Base-by-base conservation (phyloP, 169 alveolate species). In the Amoebophrya sp. region DNA sequence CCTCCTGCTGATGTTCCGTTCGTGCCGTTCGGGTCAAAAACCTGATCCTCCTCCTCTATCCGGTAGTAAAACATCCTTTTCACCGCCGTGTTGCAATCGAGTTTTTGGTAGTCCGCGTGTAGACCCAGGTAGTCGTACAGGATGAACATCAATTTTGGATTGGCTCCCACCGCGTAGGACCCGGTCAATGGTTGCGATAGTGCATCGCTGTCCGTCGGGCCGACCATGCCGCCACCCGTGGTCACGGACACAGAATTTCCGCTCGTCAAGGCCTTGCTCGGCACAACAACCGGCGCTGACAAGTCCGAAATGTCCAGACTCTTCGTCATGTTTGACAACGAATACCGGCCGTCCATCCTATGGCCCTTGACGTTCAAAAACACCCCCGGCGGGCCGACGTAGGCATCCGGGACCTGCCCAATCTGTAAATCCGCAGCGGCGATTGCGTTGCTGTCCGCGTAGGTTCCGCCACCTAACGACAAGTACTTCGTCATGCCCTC, bases 401-500 rank as follows among this genome's bases (percentile, higher is more conserved):
- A 66, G 32, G 35, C 35, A 25, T 66, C 83, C 83, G 83, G 83
- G 7, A 25, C 1, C 35, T 66, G 35, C 29, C 83, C 83, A 3
- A 1, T 66, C 32, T 66, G 83, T 25, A 66, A 2, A 25, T 66
- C 35, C 83, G 83, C 83, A 3, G 10, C 18, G 66, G 66, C 66
- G n/a, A n/a, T n/a, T 47, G 66, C 66, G 29, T 47, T 18, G 18
- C 18, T 7, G 66, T 47, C 66, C 18, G 7, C 29, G 66, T 47
- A 47, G 18, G 29, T 47, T 7, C 18, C 18, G 66, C 66, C 66
- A 18, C 7, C 29, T 12, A 18, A 7, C 7, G 29, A 12, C 29
- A 47, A 18, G 66, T 47, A 47, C 35, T 66, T 66, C 32, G 83
- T 66, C 83, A 66, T 66, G 83, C 83, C 83, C 83, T 66, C 83